phyloP scores from a whole-genome alignment of 2,329 filamentous ascomycete genomes.

The Pseudocercospora pini-densiflorae region DNA sequence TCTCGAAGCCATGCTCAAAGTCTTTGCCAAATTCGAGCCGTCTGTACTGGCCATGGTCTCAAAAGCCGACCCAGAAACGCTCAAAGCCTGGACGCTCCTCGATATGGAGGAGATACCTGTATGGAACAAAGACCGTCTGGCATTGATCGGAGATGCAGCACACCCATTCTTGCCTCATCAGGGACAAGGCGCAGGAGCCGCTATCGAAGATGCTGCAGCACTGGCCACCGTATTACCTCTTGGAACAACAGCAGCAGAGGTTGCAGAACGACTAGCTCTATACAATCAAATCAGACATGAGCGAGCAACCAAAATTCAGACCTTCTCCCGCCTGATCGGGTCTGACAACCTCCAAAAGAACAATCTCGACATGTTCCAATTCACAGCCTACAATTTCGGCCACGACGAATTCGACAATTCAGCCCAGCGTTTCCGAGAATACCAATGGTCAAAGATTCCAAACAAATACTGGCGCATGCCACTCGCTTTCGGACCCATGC shows the following conservation, averaged over 20 bases:
- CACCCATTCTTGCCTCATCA: slow-evolving; percentile 69
- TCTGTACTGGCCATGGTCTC: slow-evolving; percentile 43
- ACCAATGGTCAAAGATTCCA: slow-evolving; percentile 52
- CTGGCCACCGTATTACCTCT: slow-evolving; percentile 60
- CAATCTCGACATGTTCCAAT: slow-evolving; percentile 18
- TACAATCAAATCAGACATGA: slow-evolving; percentile 62
- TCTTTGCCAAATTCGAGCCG: slow-evolving; percentile 45
- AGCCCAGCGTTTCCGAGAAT: slow-evolving; percentile 55
- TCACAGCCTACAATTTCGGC: slow-evolving; percentile 38
- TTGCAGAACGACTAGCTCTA: slow-evolving; percentile 61
- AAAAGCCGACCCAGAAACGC: slow-evolving; percentile 43
- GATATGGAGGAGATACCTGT: slow-evolving; percentile 64
- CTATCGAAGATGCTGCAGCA: slow-evolving; percentile 69
- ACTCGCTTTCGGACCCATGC: slow-evolving; percentile 46
- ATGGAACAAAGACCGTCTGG: slow-evolving; percentile 61
- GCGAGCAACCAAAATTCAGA: slow-evolving; percentile 62
- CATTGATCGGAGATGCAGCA: slow-evolving; percentile 68
- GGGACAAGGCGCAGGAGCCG: slow-evolving; percentile 65
- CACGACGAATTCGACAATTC: slow-evolving; percentile 62
- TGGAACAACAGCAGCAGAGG: slow-evolving; percentile 50
- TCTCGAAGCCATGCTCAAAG: slow-evolving; percentile 45
- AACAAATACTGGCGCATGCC: slow-evolving; percentile 50
- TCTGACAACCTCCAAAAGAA: slow-evolving; percentile 30
- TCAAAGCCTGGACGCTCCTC: slow-evolving; percentile 64
- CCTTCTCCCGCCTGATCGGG: slow-evolving; percentile 60